These are phyloP conservation scores for Stropharia rugosoannulata DNA, from an alignment of 768 basidiomycete species.

Conservation along the genomic window DNA sequence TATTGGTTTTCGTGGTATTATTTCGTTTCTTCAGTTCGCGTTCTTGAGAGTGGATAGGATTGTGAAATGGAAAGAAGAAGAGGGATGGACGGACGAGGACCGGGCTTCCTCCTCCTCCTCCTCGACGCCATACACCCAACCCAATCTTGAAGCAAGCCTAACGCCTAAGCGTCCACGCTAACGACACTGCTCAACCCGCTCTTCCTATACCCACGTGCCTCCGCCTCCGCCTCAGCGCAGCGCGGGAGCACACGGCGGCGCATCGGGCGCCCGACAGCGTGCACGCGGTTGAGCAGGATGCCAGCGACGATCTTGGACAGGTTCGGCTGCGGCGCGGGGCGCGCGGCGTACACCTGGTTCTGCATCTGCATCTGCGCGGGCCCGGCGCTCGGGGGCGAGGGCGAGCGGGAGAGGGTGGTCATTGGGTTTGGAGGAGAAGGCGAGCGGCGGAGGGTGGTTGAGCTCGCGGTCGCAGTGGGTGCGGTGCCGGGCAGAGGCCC, in stretches of 20 bases:
- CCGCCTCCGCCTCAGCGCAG: conserved; percentile 13
- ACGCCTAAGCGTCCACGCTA: conserved; percentile 38
- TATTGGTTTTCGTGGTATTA: too few relatives aligned
- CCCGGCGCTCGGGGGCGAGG: background rate
- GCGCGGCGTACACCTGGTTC: background rate
- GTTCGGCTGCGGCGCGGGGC: conserved; percentile 12
- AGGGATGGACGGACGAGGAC: too few relatives aligned
- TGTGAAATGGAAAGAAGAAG: too few relatives aligned
- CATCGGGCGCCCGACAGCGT: conserved; percentile 52
- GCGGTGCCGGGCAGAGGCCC: conserved; percentile 5
- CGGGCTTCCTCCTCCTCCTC: too few relatives aligned
- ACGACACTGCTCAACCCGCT: conserved; percentile 53
- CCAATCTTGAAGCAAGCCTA: too few relatives aligned
- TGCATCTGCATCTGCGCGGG: too few relatives aligned
- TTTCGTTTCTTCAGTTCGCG: too few relatives aligned
- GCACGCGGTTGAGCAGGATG: conserved; percentile 53
- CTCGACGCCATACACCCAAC: too few relatives aligned
- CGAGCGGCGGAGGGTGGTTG: background rate
- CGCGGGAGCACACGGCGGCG: conserved; percentile 34
- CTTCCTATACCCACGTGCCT: conserved; percentile 41
- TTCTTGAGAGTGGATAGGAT: too few relatives aligned
- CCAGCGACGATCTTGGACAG: conserved; percentile 52
- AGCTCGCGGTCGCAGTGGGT: conserved; percentile 5
- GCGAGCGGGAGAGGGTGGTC: conserved; percentile 1
- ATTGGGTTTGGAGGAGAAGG: background rate